Base-by-base conservation (phyloP, 2,329 filamentous ascomycete species). In the Neonectria hederae region DNA sequence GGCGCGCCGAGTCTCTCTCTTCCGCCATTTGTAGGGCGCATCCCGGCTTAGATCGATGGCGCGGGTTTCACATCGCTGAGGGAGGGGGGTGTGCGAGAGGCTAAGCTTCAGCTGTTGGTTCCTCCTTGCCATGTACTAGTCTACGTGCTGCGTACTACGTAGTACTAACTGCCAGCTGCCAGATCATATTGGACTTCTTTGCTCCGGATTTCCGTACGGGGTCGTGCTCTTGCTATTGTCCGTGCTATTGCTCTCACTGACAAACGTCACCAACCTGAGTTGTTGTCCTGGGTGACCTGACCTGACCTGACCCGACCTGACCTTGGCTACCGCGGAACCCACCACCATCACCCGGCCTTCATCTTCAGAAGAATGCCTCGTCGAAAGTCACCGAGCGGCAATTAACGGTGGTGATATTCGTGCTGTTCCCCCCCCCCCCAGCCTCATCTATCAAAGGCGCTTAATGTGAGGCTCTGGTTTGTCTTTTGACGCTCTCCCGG, bases 381-480 rank as follows among this genome's bases (percentile, higher is more conserved):
- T 43, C 19, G 54, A 19, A 22, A 49, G 40, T 24, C 19, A 38
- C 48, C 35, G 32, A 40, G 52, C n/a, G 28, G 24, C 19, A 17
- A 21, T 52, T 24, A 30, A 21, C 52, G n/a, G 19, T 35, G 54
- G 30, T 7, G 21, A 35, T 28, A 28, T 28, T 28, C 28, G 28
- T 46, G 28, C 21, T 38, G 35, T 22, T 51, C 14, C 11, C 38
- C 38, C n/a, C n/a, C 43, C 14, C 11, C 38, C 38, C n/a, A 40
- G 17, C 28, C 10, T 46, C 38, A 19, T 56, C 67, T 22, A 59
- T 57, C 26, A 10, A 56, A 11, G 68, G 70, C 69, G 70, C 70
- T 72, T 72, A 72, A 55, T 62, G 46, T 42, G 42, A 30, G 19
- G 26, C 53, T 70, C 43, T 72, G 69, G 70, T 72, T 72, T 70